phyloP scores from a whole-genome alignment of 2,329 filamentous ascomycete species.

The Colletotrichum abscissum region DNA sequence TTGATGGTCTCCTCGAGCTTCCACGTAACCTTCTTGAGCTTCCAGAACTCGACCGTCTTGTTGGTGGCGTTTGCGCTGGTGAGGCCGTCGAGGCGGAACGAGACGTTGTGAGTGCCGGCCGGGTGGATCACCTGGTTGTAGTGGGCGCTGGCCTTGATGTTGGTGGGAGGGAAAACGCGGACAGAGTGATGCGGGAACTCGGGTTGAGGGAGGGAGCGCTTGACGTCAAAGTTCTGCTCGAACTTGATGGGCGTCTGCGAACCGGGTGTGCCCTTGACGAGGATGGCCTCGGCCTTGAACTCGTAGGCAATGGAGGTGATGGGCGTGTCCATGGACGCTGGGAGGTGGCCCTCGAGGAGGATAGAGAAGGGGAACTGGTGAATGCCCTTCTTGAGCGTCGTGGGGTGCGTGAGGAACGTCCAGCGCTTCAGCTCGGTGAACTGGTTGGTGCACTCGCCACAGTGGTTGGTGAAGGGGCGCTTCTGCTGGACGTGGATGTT shows the following conservation, averaged over 20 bases:
- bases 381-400: slow-evolving; percentile 62
- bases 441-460: slow-evolving; percentile 78
- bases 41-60: slow-evolving; percentile 84
- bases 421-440: slow-evolving; percentile 81
- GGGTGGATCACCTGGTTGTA: slow-evolving; percentile 88
- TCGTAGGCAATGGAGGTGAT: slow-evolving; percentile 82
- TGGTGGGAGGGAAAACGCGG: slow-evolving; percentile 95
- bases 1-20: slow-evolving; percentile 89
- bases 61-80: slow-evolving; percentile 75
- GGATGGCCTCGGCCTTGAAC: slow-evolving; percentile 75
- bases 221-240: slow-evolving; percentile 76
- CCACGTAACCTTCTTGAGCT: slow-evolving; percentile 92
- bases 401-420: slow-evolving; percentile 75
- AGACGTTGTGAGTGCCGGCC: slow-evolving; percentile 82
- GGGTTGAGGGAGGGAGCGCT: slow-evolving; percentile 79
- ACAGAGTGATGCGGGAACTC: slow-evolving; percentile 88
- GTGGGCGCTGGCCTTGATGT: slow-evolving; percentile 87
- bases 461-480: slow-evolving; percentile 84
- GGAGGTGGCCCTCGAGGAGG: slow-evolving; percentile 86
- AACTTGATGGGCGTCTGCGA: slow-evolving; percentile 63
- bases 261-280: slow-evolving; percentile 55
- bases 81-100: slow-evolving; percentile 87
- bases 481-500: slow-evolving; percentile 79
- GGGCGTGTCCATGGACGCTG: slow-evolving; percentile 81
- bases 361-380: slow-evolving; percentile 92